A percentile compares a stretch with the other conserved stretches of the same genome.
Evolutionary conservation across 352 stramenopile species (phyloP).

Genomic region (Pythium guiyangense): DNA sequence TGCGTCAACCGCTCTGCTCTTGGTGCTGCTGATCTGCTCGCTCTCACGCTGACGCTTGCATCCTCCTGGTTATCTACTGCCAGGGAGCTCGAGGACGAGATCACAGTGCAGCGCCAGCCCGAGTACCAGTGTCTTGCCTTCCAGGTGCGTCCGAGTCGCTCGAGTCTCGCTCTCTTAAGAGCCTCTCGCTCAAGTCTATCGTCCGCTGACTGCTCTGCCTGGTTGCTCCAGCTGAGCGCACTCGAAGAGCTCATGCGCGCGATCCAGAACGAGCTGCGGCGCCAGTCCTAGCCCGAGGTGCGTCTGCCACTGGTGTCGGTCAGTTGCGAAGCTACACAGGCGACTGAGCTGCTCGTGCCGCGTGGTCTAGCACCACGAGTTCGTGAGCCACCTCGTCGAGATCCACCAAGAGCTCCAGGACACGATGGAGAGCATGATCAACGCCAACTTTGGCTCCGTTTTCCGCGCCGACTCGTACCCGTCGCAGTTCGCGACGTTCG

Average conservation of each 20-base stretch:
- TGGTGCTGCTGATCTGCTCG: too few species aligned
- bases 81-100: constrained; percentile 86
- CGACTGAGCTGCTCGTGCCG: too few species aligned
- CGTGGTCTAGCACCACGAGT: constrained; percentile 39
- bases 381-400: constrained; percentile 56
- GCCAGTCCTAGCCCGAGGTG: constrained; percentile 31
- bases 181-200: too few species aligned
- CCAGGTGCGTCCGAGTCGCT: constrained; percentile 19
- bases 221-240: constrained; percentile 32
- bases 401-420: constrained; percentile 57
- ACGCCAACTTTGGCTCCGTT: constrained; percentile 85
- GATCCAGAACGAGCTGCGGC: constrained; percentile 52
- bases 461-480: constrained; percentile 82
- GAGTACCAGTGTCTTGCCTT: constrained; percentile 67
- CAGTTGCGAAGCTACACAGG: too few species aligned
- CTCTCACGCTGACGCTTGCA: too few species aligned
- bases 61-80: too few species aligned
- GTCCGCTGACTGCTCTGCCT: too few species aligned
- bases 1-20: constrained; percentile 3
- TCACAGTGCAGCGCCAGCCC: constrained; percentile 50
- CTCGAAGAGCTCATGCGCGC: constrained; percentile 64
- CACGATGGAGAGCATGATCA: constrained; percentile 78
- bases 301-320: not conserved
- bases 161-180: too few species aligned
- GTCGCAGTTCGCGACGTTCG: constrained; percentile 83